Conservation (phyloP, 441 rosid genomes). For the Capsella rubella region DNA sequence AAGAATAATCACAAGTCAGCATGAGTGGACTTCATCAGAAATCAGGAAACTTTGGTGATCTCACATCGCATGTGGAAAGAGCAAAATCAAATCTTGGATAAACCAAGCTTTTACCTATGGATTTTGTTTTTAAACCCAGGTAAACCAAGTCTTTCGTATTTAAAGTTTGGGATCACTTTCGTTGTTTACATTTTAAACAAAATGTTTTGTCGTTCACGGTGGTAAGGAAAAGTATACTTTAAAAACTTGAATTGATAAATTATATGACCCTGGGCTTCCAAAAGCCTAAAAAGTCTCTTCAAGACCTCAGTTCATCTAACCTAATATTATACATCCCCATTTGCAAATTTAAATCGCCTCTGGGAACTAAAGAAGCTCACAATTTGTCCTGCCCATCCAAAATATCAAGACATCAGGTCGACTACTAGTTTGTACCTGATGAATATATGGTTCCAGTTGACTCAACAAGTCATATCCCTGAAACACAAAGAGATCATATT, state of each 20-base stretch:
- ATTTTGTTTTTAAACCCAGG: background rate
- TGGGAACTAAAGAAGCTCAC: background rate
- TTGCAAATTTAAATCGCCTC: background rate
- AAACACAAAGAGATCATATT: constrained; percentile 35
- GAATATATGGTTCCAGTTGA: constrained; percentile 86
- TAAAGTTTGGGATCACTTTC: background rate
- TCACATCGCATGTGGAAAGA: background rate
- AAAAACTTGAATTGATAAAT: background rate
- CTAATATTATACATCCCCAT: background rate
- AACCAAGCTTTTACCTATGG: background rate
- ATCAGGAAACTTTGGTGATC: constrained; percentile 18
- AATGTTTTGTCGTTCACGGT: background rate
- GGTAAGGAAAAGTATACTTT: background rate
- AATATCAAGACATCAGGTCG: constrained; percentile 15
- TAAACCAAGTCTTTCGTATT: background rate
- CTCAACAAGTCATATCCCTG: constrained; percentile 83
- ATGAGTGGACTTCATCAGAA: background rate
- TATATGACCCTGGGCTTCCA: background rate
- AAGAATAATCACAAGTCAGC: constrained; percentile 27
- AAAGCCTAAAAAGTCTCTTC: background rate
- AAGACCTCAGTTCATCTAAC: background rate
- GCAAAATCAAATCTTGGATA: background rate
- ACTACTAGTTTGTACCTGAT: constrained; percentile 60
- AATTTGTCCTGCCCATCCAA: background rate
- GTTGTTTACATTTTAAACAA: background rate